Percentiles rank a stretch among this genome's conserved stretches.
Conservation (phyloP, 345 rosid species). For the Eucalyptus virginea region DNA sequence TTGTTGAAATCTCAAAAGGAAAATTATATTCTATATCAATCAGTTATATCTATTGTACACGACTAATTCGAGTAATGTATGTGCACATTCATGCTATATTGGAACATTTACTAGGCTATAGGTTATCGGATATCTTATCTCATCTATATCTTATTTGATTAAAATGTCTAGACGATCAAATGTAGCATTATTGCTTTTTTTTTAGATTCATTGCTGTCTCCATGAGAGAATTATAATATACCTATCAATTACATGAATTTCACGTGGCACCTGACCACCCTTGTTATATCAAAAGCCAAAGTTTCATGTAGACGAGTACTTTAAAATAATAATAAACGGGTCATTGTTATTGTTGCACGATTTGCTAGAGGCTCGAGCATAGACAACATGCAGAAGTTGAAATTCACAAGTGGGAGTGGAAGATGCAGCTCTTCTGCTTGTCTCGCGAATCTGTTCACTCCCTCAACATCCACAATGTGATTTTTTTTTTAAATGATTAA, state of each 20-base stretch:
- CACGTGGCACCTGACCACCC: fast-evolving
- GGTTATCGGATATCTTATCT: background rate
- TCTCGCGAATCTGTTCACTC: background rate
- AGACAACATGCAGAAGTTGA: fast-evolving
- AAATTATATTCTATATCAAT: background rate
- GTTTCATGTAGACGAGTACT: background rate
- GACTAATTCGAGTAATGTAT: background rate
- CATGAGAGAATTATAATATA: background rate
- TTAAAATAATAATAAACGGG: background rate
- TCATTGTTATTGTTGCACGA: background rate
- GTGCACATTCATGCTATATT: background rate
- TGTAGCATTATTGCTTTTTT: background rate
- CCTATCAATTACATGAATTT: background rate
- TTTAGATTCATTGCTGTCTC: background rate
- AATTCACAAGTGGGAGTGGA: background rate
- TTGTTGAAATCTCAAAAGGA: background rate
- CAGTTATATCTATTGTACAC: fast-evolving
- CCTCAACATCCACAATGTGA: background rate
- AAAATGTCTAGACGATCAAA: background rate
- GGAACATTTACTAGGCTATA: background rate
- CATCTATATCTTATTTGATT: background rate
- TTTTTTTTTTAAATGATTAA: background rate
- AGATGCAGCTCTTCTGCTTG: background rate
- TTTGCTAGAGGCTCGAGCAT: background rate
- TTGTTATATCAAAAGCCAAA: background rate